phyloP scores from a whole-genome alignment of 768 basidiomycete genomes.

The Ephemerocybe angulata region DNA sequence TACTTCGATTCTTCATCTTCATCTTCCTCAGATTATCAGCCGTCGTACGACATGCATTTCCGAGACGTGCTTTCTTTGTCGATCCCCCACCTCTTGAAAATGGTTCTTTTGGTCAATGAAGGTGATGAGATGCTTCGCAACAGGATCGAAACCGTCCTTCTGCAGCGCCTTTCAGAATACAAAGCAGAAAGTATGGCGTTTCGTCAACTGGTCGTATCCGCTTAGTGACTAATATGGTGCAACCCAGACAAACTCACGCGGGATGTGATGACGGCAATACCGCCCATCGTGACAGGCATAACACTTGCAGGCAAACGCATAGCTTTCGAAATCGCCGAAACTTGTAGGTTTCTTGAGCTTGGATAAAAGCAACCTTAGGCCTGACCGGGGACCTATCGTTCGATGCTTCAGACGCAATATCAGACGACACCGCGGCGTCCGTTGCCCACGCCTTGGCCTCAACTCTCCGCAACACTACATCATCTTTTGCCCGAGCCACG shows the following conservation, averaged over 20 bases:
- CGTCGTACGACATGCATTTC: not conserved
- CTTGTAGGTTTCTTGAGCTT: not conserved
- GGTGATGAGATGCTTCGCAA: not conserved
- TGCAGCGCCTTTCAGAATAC: not conserved
- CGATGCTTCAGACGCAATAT: not conserved
- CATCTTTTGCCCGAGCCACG: not conserved
- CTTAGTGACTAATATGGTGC: not conserved
- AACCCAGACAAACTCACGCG: constrained; percentile 3
- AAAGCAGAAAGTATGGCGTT: not conserved
- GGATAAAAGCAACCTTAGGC: not conserved
- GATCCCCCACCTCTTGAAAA: not conserved
- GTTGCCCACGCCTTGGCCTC: not conserved
- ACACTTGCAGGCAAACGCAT: not conserved
- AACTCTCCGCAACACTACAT: not conserved
- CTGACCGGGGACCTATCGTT: not conserved
- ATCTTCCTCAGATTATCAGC: not conserved
- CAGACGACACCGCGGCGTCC: not conserved
- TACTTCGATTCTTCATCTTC: no score
- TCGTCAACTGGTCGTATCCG: not conserved
- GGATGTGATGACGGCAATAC: not conserved
- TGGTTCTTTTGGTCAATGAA: not conserved
- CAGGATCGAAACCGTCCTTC: not conserved
- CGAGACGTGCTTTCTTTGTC: not conserved
- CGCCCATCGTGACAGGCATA: not conserved
- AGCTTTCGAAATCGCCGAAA: not conserved